Percentiles rank a stretch among this genome's conserved stretches.
Evolutionary conservation across 2,329 filamentous ascomycete genomes (phyloP).

Genomic region (Didymosphaeria variabile): DNA sequence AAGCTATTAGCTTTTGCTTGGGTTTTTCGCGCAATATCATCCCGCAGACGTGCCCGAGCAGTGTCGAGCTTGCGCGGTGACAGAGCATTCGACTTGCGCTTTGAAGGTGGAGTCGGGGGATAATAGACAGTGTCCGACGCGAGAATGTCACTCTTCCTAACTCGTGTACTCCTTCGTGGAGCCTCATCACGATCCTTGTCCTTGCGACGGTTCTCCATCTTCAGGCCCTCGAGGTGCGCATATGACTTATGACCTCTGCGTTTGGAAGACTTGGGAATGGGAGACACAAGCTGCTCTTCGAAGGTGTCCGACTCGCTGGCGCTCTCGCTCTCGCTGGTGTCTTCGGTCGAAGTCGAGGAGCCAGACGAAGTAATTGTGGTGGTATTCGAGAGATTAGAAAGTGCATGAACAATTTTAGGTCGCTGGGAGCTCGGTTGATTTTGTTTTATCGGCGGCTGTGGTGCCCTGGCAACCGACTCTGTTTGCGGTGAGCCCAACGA

Average conservation of each 20-base stretch:
- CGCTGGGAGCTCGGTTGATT: conserved; percentile 18
- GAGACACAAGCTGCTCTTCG: conserved; percentile 22
- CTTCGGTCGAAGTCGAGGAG: not conserved
- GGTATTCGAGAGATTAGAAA: conserved; percentile 13
- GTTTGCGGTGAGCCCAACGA: conserved; percentile 11
- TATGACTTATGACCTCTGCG: conserved; percentile 20
- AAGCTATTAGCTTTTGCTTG: conserved; percentile 58
- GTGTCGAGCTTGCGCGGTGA: conserved; percentile 44
- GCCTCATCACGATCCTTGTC: conserved; percentile 25
- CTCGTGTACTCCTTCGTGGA: conserved; percentile 35
- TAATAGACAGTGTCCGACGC: conserved; percentile 41
- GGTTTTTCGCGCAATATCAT: conserved; percentile 53
- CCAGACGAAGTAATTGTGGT: not conserved
- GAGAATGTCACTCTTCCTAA: conserved; percentile 38
- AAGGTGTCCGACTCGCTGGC: conserved; percentile 22
- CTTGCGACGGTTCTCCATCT: conserved; percentile 42
- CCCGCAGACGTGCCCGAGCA: conserved; percentile 51
- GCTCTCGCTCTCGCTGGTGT: not conserved
- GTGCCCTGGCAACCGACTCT: not conserved
- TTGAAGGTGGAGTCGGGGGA: conserved; percentile 16
- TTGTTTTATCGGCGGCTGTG: not conserved
- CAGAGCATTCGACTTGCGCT: conserved; percentile 18
- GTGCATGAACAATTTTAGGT: conserved; percentile 14
- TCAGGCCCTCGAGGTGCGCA: conserved; percentile 36
- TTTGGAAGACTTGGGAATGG: conserved; percentile 30